Conservation (phyloP, 176 grass and related monocot species). For the Rhynchospora breviuscula region DNA sequence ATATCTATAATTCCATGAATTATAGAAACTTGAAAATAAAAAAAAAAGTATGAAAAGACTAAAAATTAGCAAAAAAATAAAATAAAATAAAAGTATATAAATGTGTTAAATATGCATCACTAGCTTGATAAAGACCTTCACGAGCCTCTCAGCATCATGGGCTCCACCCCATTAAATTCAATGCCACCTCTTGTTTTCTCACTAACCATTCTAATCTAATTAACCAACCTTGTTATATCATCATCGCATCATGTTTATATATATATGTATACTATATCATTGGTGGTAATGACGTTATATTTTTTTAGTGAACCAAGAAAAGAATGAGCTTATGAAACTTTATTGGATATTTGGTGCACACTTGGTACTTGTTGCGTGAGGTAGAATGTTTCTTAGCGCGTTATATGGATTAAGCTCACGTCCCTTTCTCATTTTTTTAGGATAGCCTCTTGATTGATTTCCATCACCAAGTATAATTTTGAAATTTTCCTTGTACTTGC, state of each 20-base stretch:
- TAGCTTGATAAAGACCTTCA: constrained; percentile 24
- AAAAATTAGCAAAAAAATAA: not conserved
- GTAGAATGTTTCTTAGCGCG: not conserved
- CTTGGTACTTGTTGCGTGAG: constrained; percentile 13
- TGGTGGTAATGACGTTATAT: not conserved
- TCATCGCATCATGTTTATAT: not conserved
- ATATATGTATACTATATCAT: not conserved
- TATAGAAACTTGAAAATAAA: not conserved
- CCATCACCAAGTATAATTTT: not conserved
- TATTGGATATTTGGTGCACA: not conserved
- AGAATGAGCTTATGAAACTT: not conserved
- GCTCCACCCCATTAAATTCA: constrained; percentile 34
- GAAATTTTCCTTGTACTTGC: not conserved
- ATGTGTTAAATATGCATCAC: not conserved
- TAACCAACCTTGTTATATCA: constrained; percentile 14
- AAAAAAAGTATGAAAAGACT: not conserved
- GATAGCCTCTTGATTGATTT: constrained; percentile 1
- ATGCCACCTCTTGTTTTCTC: constrained; percentile 21
- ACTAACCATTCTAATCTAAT: not conserved
- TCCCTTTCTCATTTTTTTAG: constrained; percentile 34
- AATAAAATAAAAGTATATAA: not conserved
- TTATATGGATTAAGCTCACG: constrained; percentile 44
- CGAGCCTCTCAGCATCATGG: constrained; percentile 23
- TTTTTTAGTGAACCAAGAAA: not conserved
- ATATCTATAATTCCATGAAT: not conserved